Evolutionary conservation across 2,329 filamentous ascomycete genomes (phyloP), one percentile per base, ranked within the genome.

Genomic region (Botryosphaeria dothidea): DNA sequence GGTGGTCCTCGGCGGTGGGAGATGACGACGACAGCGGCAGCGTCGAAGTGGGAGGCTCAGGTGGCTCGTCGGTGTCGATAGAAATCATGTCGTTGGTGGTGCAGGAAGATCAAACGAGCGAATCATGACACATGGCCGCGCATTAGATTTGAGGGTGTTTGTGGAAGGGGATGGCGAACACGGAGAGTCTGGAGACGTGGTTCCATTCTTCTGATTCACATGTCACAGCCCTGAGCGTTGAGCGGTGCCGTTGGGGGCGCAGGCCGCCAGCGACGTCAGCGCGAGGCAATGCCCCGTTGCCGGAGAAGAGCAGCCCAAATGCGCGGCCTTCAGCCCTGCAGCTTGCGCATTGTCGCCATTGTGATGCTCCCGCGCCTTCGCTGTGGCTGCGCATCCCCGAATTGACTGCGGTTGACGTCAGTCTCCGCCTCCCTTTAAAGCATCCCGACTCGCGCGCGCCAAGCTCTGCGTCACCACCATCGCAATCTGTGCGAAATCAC

Each of bases 171-270:
- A 15, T 8, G 58, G 43, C 29, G 43, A 41, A 56, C 49, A 57
- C 62, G 62, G 41, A 51, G 41, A n/a, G 62, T 64, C 51, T 64
- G 51, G 58, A 62, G 58, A 49, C 29, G 58, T 62, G 58, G 58
- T 62, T 51, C 46, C 45, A 62, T 62, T 62, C 57, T 62, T 62
- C 27, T 60, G 58, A 51, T 62, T 62, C 58, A 62, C 58, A 62
- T 62, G 58, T 51, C 58, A 62, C 21, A 58, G 38, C 34, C 54
- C 38, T 62, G 43, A 45, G 46, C 58, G 58, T 62, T 62, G 58
- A 60, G 56, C 56, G 56, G 41, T 46, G 56, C 38, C 38, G 38
- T 41, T 41, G 49, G 48, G 57, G 58, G 58, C 58, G 41, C 43
- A 49, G 58, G 31, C 58, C 15, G n/a, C 21, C 41, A 48, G 57